phyloP scores from a whole-genome alignment of 805 yeast genomes.

The Clavispora phyllophila region DNA sequence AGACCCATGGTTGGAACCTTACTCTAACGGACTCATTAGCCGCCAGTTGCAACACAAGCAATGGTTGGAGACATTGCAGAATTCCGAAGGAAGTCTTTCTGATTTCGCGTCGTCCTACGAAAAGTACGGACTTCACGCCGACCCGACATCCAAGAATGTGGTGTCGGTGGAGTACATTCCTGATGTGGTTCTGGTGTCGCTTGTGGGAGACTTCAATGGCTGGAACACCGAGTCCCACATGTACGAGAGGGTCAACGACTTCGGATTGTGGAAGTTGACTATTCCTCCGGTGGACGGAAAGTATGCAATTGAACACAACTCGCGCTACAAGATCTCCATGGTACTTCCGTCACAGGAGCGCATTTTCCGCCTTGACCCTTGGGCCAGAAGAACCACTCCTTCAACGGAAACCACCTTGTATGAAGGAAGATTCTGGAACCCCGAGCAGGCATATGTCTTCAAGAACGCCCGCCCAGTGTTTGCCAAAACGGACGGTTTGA shows the following conservation, averaged over 20 bases:
- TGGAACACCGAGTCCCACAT: conserved; percentile 64
- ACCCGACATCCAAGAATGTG: conserved; percentile 46
- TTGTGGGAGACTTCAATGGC: conserved; percentile 89
- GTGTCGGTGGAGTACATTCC: conserved; percentile 86
- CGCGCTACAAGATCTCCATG: conserved; percentile 69
- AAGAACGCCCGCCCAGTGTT: conserved; percentile 60
- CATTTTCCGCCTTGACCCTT: conserved; percentile 82
- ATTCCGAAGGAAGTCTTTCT: conserved; percentile 52
- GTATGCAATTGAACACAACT: conserved; percentile 74
- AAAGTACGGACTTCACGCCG: conserved; percentile 70
- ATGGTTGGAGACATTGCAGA: conserved; percentile 53
- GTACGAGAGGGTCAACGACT: conserved; percentile 52
- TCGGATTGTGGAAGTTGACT: conserved; percentile 62
- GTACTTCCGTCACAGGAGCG: conserved; percentile 61
- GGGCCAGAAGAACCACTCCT: conserved; percentile 81
- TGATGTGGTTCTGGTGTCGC: conserved; percentile 64
- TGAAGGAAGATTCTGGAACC: conserved; percentile 95
- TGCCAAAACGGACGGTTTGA: conserved; percentile 39
- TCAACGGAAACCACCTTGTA: conserved; percentile 50
- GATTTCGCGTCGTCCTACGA: conserved; percentile 75
- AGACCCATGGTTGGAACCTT: conserved; percentile 88
- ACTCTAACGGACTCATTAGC: conserved; percentile 56
- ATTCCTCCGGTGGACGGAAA: conserved; percentile 55
- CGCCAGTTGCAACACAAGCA: conserved; percentile 63
- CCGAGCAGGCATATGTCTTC: conserved; percentile 49